A percentile compares a stretch with the other conserved stretches of the same genome.
These are phyloP conservation scores for Ogataea chonburiensis DNA, from an alignment of 805 yeast genomes.

Conservation along the genomic window DNA sequence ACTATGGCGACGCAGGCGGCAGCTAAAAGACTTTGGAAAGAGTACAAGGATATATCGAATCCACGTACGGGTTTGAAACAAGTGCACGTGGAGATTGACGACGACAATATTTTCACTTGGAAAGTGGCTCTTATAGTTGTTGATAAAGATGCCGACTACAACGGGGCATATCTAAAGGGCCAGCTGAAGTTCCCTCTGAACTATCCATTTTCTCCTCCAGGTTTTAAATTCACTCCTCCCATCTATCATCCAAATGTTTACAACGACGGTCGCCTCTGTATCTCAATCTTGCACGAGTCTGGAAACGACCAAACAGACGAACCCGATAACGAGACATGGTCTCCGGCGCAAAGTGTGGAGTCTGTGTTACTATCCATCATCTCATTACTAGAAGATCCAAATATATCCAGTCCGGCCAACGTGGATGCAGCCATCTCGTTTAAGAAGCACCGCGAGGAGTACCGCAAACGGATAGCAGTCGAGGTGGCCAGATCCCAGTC, in stretches of 20 bases:
- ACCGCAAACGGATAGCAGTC: constrained; percentile 69
- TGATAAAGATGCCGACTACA: constrained; percentile 84
- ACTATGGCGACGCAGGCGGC: constrained; percentile 49
- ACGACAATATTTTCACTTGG: constrained; percentile 64
- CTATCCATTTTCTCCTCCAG: constrained; percentile 92
- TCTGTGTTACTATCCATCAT: constrained; percentile 88
- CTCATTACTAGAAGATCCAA: constrained; percentile 91
- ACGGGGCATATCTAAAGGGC: constrained; percentile 93
- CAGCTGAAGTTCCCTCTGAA: constrained; percentile 90
- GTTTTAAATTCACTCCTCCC: constrained; percentile 90
- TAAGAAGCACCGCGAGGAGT: constrained; percentile 78
- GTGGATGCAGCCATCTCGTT: constrained; percentile 96
- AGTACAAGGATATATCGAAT: constrained; percentile 89
- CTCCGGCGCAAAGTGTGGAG: constrained; percentile 92
- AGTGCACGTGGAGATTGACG: constrained; percentile 44
- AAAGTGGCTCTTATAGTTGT: constrained; percentile 90
- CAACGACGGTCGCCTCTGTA: constrained; percentile 90
- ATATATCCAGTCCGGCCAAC: constrained; percentile 91
- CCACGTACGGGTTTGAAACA: constrained; percentile 65
- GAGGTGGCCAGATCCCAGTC: constrained; percentile 82
- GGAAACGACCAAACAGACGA: constrained; percentile 88
- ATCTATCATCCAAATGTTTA: constrained; percentile 96
- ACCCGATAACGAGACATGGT: constrained; percentile 93
- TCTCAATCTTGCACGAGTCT: constrained; percentile 86
- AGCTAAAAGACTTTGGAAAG: constrained; percentile 79